These are phyloP conservation scores for Taiwanofungus camphoratus DNA, from an alignment of 1,284 basidiomycete species.

Conservation along the genomic window DNA sequence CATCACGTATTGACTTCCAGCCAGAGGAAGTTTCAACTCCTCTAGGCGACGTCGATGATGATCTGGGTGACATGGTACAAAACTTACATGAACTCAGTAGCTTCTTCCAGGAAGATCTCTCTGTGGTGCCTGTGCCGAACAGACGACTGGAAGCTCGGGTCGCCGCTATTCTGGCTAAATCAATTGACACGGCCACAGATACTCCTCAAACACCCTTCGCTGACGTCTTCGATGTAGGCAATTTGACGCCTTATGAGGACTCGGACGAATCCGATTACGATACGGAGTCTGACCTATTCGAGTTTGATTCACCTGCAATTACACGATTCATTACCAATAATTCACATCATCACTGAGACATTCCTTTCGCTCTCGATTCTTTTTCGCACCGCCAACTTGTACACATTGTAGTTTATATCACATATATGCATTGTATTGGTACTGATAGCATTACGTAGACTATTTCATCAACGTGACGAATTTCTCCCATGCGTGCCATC, in stretches of 20 bases:
- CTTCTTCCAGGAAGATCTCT: constrained; percentile 69
- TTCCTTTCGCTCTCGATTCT: background rate
- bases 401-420: constrained; percentile 1
- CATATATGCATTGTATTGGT: constrained; percentile 1
- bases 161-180: constrained; percentile 75
- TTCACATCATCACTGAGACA: constrained; percentile 4
- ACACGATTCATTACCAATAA: constrained; percentile 6
- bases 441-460: too few relatives aligned
- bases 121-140: constrained; percentile 34
- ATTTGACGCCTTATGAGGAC: constrained; percentile 36
- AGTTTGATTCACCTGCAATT: constrained; percentile 49
- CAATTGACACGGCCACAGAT: constrained; percentile 47
- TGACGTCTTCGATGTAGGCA: constrained; percentile 66
- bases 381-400: background rate
- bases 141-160: constrained; percentile 69
- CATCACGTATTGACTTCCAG: constrained; percentile 68
- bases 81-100: constrained; percentile 82
- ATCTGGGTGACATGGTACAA: constrained; percentile 82
- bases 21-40: constrained; percentile 37
- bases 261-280: constrained; percentile 40
- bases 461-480: too few relatives aligned
- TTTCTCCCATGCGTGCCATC: too few relatives aligned
- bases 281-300: constrained; percentile 63
- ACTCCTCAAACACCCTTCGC: constrained; percentile 69
- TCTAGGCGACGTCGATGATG: constrained; percentile 46